Conservation (phyloP, 257 asterid species). For the Linderniella brevidens region DNA sequence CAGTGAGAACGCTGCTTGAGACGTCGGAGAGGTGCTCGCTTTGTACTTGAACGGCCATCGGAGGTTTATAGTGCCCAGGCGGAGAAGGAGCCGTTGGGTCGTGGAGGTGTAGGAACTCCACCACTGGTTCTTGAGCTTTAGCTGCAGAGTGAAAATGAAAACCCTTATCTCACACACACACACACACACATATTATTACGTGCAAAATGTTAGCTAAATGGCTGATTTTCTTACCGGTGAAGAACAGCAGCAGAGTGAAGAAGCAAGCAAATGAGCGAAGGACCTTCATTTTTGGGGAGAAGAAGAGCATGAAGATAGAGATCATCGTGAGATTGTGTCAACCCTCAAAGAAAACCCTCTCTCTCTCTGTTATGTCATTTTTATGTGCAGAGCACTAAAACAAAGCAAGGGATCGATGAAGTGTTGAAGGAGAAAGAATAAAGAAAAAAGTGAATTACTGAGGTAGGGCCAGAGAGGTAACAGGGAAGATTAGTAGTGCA, state of each 20-base stretch:
- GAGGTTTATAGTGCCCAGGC: slow-evolving; percentile 9
- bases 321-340: no score
- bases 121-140: slow-evolving; percentile 26
- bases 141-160: slow-evolving; percentile 17
- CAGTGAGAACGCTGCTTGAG: slow-evolving; percentile 43
- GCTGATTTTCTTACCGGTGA: slow-evolving; percentile 19
- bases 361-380: no score
- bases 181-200: neutral
- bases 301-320: slow-evolving; percentile 9
- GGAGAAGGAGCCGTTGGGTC: slow-evolving; percentile 17
- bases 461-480: no score
- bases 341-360: no score
- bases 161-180: neutral
- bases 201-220: neutral
- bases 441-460: no score
- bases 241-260: slow-evolving; percentile 13
- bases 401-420: no score
- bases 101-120: slow-evolving; percentile 20
- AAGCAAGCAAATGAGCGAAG: slow-evolving; percentile 8
- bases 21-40: slow-evolving; percentile 27
- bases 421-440: no score
- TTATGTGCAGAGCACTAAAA: no score
- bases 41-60: slow-evolving; percentile 36
- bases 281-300: slow-evolving; percentile 9
- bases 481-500: no score